These are phyloP conservation scores for Oryza glaberrima DNA, from an alignment of 176 grass and related monocot species.

Conservation along the genomic window DNA sequence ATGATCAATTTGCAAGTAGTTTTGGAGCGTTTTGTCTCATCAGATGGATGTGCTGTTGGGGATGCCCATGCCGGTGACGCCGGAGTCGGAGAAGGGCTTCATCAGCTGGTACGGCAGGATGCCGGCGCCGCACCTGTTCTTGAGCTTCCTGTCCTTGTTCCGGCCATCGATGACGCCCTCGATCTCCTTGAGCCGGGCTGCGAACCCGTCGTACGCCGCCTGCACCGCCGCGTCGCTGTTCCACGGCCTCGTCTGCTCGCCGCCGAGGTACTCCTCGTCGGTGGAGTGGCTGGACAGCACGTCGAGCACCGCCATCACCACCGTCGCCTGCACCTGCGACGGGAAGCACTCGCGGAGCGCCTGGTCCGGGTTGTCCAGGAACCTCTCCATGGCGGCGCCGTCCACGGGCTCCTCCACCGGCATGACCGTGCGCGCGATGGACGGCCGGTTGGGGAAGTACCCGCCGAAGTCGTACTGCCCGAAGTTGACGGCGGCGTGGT, in stretches of 20 bases:
- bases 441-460: constrained; percentile 77
- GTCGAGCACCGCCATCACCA: constrained; percentile 68
- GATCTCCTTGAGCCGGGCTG: constrained; percentile 56
- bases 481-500: constrained; percentile 89
- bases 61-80: constrained; percentile 68
- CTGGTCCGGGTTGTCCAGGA: constrained; percentile 63
- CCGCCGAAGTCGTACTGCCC: constrained; percentile 77
- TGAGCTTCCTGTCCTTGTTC: constrained; percentile 56
- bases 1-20: background rate
- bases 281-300: constrained; percentile 71
- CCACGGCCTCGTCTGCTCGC: constrained; percentile 51
- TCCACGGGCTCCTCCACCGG: constrained; percentile 71
- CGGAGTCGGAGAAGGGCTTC: constrained; percentile 58
- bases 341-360: constrained; percentile 63
- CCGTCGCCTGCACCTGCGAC: constrained; percentile 68
- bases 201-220: constrained; percentile 46
- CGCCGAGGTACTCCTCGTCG: constrained; percentile 90
- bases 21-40: background rate
- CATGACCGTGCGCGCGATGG: constrained; percentile 75
- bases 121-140: constrained; percentile 70
- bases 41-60: constrained; percentile 81
- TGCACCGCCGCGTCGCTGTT: constrained; percentile 40
- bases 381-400: constrained; percentile 16
- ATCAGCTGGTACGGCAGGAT: constrained; percentile 78
- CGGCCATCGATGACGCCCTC: constrained; percentile 60